Percentiles rank a stretch among this genome's conserved stretches.
Conservation (phyloP, 1,284 basidiomycete species). For the Testicularia cyperi region DNA sequence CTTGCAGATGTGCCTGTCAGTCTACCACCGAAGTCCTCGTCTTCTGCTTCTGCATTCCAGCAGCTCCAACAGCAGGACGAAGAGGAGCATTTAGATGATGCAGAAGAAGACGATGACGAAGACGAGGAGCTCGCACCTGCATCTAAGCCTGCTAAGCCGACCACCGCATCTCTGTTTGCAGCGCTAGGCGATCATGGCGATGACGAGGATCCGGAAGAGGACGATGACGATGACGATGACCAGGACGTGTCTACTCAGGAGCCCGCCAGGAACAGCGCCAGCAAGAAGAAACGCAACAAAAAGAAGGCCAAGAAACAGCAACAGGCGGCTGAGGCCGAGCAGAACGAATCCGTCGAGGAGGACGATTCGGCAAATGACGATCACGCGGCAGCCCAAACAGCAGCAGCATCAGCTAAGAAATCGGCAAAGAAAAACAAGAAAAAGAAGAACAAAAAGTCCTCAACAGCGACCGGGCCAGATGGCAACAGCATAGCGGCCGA, state of each 20-base stretch:
- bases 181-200: slow-evolving; percentile 27
- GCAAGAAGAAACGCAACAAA: slow-evolving; percentile 52
- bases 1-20: slow-evolving; percentile 28
- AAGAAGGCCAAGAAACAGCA: slow-evolving; percentile 48
- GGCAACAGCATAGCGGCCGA: too few relatives aligned
- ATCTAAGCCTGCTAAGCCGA: not conserved
- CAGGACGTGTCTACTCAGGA: slow-evolving; percentile 18
- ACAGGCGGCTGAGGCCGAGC: not conserved
- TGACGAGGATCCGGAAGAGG: slow-evolving; percentile 9
- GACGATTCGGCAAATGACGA: not conserved
- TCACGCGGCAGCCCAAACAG: slow-evolving; percentile 13
- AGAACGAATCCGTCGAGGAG: not conserved
- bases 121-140: not conserved
- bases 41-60: too few relatives aligned
- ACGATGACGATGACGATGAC: slow-evolving; percentile 27
- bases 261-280: slow-evolving; percentile 14
- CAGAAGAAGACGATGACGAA: slow-evolving; percentile 7
- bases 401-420: slow-evolving; percentile 20
- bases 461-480: too few relatives aligned
- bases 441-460: not conserved
- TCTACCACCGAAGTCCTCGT: slow-evolving; percentile 4
- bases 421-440: slow-evolving; percentile 15
- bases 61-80: slow-evolving; percentile 8
- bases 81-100: slow-evolving; percentile 3
- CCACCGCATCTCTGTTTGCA: slow-evolving; percentile 32